Evolutionary conservation across 306 rosid species (phyloP).

Genomic region (Cucurbita ficifolia): DNA sequence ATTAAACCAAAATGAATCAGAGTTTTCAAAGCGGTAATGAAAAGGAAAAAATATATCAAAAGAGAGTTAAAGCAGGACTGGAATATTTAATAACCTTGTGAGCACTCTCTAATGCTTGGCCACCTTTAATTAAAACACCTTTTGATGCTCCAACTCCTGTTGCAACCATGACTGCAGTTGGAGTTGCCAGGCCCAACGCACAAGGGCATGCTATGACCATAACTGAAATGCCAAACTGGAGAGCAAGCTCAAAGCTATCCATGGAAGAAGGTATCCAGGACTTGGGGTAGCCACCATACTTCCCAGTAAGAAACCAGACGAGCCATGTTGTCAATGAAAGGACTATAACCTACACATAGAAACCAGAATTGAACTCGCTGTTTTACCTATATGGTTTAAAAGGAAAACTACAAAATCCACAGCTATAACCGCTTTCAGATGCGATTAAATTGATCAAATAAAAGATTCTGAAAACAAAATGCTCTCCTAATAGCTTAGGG

Average conservation of each 20-base stretch:
- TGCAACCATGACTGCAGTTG: conserved; percentile 91
- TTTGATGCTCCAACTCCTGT: conserved; percentile 89
- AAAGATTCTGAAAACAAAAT: no score
- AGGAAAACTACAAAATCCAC: neutral
- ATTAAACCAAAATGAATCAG: neutral
- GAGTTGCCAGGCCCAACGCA: conserved; percentile 87
- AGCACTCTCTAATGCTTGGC: conserved; percentile 74
- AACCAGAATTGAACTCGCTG: neutral
- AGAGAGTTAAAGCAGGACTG: neutral
- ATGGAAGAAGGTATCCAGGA: conserved; percentile 70
- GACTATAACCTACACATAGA: conserved; percentile 34
- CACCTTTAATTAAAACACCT: conserved; percentile 86
- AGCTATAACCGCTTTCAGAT: conserved; percentile 47
- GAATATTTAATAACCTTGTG: conserved; percentile 45
- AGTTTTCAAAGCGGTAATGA: neutral
- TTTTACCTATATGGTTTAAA: neutral
- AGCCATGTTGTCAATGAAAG: conserved; percentile 66
- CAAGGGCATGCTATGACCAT: conserved; percentile 95
- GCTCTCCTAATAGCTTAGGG: neutral
- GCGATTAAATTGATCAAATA: no score
- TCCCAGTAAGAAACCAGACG: conserved; percentile 60
- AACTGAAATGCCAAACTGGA: conserved; percentile 74
- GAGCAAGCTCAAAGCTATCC: conserved; percentile 72
- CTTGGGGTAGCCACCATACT: conserved; percentile 44
- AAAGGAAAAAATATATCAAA: neutral